Base-by-base conservation (phyloP, 164 flowering plant species). In the Sextonia rubra region DNA sequence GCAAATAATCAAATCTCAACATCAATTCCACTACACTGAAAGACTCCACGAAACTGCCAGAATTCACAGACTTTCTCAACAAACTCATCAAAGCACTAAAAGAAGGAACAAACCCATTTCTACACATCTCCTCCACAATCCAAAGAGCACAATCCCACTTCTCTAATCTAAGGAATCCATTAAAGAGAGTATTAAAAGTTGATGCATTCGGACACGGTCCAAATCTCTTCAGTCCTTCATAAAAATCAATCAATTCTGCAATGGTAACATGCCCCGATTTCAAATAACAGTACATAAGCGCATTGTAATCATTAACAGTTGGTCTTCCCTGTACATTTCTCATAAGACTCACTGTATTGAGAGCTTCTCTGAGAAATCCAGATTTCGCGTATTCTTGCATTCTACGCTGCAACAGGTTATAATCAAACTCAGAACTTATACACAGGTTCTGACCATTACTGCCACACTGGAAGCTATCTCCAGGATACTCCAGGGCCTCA, bases 41-140 rank as follows among this genome's bases (percentile, higher is more conserved):
- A 3, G 85, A 74, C 64, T 78, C 77, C 15, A 20, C 68, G 49
- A 84, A 68, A 48, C 25, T 29, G 29, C 81, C 82, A 5, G 58
- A 61, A 24, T 64, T n/a, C 67, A 84, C 32, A 8, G 74, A 47
- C 27, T 70, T 86, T 30, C 76, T 81, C 65, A 83, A 78, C 69
- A 83, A 70, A 69, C 60, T 76, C 11, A 77, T 78, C 29, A 82
- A 26, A 63, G 62, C 37, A 23, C 64, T 65, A 76, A 73, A 83
- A 4, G 90, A 80, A 2, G 90, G 91, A 25, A 69, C 12, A 76
- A 81, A 84, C 47, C 87, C 83, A 74, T 77, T 67, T 15, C 49
- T 30, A n/a, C 66, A 69, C 90, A 88, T 88, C 25, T 79, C 87
- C 60, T 75, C 29, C 3, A 62, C 75, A 23, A 86, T 12, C n/a